Conservation (phyloP, 306 rosid species). For the Vigna reflexopilosa region DNA sequence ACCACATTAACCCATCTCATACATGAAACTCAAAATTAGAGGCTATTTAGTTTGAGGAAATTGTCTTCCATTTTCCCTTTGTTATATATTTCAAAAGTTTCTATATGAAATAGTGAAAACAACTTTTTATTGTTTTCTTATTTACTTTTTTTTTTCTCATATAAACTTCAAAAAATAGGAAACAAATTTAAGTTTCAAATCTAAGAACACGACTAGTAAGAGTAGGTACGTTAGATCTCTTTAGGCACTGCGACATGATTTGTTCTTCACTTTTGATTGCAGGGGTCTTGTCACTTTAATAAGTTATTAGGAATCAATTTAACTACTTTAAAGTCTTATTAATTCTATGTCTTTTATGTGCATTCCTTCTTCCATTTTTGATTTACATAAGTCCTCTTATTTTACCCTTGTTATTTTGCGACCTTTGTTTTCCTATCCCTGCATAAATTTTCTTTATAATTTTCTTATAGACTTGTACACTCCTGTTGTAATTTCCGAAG, state of each 20-base stretch:
- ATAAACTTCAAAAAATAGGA: background rate
- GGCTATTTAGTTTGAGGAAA: background rate
- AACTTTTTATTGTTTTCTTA: background rate
- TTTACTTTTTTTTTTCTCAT: background rate
- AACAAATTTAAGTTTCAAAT: constrained; percentile 20
- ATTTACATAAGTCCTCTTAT: too few species aligned
- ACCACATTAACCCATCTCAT: constrained; percentile 18
- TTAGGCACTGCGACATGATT: constrained; percentile 31
- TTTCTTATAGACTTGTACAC: too few species aligned
- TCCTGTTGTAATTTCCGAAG: too few species aligned
- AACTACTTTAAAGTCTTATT: background rate
- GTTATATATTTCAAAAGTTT: background rate
- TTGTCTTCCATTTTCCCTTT: background rate
- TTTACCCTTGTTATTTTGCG: too few species aligned
- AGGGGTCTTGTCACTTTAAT: constrained; percentile 42
- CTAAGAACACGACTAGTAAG: constrained; percentile 1
- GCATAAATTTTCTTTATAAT: too few species aligned
- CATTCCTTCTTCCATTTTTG: too few species aligned
- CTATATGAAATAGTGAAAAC: background rate
- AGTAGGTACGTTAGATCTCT: background rate
- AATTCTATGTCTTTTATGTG: too few species aligned
- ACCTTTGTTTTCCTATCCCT: too few species aligned
- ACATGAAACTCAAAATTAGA: constrained; percentile 26
- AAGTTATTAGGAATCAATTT: constrained; percentile 26
- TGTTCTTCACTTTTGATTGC: constrained; percentile 42